Base-by-base conservation (phyloP, 306 rosid genomes). In the Citrullus colocynthis region DNA sequence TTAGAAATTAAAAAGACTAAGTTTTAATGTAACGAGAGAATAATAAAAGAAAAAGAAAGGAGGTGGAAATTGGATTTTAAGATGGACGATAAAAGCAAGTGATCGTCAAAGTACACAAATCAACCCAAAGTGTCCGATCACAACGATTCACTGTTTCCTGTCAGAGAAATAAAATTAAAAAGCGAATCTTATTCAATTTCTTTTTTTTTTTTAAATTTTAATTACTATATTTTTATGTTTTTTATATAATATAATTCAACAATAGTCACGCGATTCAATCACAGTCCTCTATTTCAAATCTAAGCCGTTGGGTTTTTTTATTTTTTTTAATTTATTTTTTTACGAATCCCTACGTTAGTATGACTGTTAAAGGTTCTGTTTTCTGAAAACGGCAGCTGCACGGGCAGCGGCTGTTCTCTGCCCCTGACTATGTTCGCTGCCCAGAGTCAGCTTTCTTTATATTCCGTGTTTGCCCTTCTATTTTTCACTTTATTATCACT, bases 101-200 rank as follows among this genome's bases (percentile, higher is more conserved):
- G 32, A 67, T 41, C 74, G n/a, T 67, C 58, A 48, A 28, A 48
- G 76, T 45, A 71, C 76, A 71, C 58, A 71, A 24, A 71, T 71
- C 57, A 71, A 21, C 55, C 75, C 55, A 24, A 69, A 69, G 56
- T 69, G 75, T 71, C 76, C 76, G 58, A 21, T 70, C 76, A 70
- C 37, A 70, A 70, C 76, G 76, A 71, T 71, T 71, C 76, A 20
- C 76, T 71, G 41, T 71, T 44, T 3, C 20, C 0, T 71, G 76
- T 71, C 58, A 71, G 76, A 48, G 2, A n/a, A 67, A 67, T 36
- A 16, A 34, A 36, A 64, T 64, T 34, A 41, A 18, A 41, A 11
- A 42, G 4, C 54, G 54, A 67, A 67, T 67, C 74, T 67, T 67
- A 41, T 20, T 39, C 4, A 62, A 1, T 54, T 1, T 62, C 1